A percentile compares a stretch with the other conserved stretches of the same genome.
These are phyloP conservation scores for Kernera saxatilis DNA, from an alignment of 345 rosid species.

Conservation along the genomic window DNA sequence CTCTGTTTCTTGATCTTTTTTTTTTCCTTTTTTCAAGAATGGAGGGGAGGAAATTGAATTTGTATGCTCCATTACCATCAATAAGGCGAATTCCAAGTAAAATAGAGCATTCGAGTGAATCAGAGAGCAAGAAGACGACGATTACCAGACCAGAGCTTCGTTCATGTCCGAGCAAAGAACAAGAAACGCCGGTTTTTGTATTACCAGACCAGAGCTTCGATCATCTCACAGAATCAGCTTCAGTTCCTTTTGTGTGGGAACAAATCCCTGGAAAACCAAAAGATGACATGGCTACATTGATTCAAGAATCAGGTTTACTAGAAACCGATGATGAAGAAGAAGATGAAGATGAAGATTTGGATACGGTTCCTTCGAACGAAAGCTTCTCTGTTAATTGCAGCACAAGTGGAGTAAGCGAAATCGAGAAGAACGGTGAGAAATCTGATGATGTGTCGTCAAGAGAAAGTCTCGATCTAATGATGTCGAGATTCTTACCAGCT, in stretches of 20 bases:
- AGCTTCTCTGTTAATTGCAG: conserved; percentile 69
- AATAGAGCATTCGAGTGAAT: neutral
- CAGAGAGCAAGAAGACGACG: neutral
- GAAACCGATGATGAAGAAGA: conserved; percentile 36
- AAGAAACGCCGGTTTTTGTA: conserved; percentile 25
- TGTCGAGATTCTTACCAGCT: conserved; percentile 95
- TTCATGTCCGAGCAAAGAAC: conserved; percentile 30
- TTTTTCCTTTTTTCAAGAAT: conserved; percentile 20
- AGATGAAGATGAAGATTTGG: conserved; percentile 48
- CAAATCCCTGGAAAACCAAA: conserved; percentile 78
- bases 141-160: conserved; percentile 34
- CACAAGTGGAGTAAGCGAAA: conserved; percentile 36
- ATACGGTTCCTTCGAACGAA: conserved; percentile 43
- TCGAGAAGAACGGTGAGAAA: conserved; percentile 36
- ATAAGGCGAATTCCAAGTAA: conserved; percentile 44
- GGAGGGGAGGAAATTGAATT: conserved; percentile 73
- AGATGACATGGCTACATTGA: conserved; percentile 29
- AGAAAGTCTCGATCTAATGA: conserved; percentile 70
- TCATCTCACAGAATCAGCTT: conserved; percentile 77
- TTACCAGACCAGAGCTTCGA: conserved; percentile 44
- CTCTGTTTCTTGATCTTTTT: neutral
- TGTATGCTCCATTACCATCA: conserved; percentile 75
- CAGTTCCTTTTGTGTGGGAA: conserved; percentile 89
- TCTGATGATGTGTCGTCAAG: conserved; percentile 31
- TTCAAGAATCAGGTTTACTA: conserved; percentile 28